These are phyloP conservation scores for Fusarium algeriense DNA, from an alignment of 2,329 filamentous ascomycete genomes.

Conservation along the genomic window DNA sequence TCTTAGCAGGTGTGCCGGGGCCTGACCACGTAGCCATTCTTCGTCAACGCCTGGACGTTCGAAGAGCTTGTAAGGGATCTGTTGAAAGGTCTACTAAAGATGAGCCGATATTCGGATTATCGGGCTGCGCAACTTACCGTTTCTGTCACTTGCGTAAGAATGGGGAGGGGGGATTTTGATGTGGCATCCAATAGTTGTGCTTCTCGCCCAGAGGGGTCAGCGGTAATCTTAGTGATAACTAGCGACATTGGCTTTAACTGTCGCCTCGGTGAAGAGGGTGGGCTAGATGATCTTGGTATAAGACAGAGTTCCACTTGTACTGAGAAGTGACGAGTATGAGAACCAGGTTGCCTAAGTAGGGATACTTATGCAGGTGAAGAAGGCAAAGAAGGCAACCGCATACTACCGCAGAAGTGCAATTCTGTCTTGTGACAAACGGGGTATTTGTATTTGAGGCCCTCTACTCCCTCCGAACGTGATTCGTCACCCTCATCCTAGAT, in stretches of 20 bases:
- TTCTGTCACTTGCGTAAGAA: too few species aligned
- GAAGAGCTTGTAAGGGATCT: background rate
- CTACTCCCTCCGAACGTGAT: background rate
- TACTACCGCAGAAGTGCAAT: conserved; percentile 2
- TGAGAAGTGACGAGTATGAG: background rate
- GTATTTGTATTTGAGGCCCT: conserved; percentile 16
- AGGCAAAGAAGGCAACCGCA: conserved; percentile 11
- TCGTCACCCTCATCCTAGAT: too few species aligned
- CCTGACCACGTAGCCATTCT: background rate
- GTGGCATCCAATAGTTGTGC: too few species aligned
- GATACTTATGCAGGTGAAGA: background rate
- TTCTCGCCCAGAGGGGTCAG: too few species aligned
- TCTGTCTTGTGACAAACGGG: background rate
- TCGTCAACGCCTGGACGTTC: background rate
- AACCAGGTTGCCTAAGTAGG: background rate
- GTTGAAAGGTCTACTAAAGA: background rate
- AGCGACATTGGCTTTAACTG: too few species aligned
- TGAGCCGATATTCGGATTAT: background rate
- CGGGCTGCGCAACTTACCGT: background rate
- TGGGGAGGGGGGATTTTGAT: too few species aligned
- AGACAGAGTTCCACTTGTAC: background rate
- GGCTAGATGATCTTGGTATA: too few species aligned
- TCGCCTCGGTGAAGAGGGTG: too few species aligned
- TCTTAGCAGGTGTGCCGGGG: background rate
- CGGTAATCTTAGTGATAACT: too few species aligned